Conservation (phyloP, 148 eudicot species). For the Rheum nobile region DNA sequence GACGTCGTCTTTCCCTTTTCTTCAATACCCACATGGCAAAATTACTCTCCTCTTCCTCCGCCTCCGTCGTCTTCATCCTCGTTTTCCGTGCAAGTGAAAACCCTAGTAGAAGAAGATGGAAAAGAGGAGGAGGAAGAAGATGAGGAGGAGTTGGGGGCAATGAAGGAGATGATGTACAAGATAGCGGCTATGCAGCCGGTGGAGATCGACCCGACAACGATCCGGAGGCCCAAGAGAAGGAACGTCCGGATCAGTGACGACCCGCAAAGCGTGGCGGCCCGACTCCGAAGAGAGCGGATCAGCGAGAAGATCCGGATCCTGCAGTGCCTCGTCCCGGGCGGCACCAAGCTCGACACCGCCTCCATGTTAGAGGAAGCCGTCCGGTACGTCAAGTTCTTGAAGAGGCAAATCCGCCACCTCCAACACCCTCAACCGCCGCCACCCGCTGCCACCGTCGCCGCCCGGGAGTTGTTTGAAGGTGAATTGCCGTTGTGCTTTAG, state of each 20-base stretch:
- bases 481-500: slow-evolving; percentile 3
- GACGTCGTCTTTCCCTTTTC: not conserved
- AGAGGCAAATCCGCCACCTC: slow-evolving; percentile 56
- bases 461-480: not conserved
- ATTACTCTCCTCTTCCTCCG: not conserved
- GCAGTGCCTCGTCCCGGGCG: slow-evolving; percentile 86
- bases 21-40: slow-evolving; percentile 1
- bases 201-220: slow-evolving; percentile 75
- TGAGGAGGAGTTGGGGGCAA: slow-evolving; percentile 70
- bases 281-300: slow-evolving; percentile 69
- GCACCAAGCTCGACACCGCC: slow-evolving; percentile 89
- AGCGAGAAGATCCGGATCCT: slow-evolving; percentile 77
- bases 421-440: slow-evolving; percentile 13
- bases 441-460: not conserved
- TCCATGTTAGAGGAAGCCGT: slow-evolving; percentile 90
- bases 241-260: slow-evolving; percentile 76
- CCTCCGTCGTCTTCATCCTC: not conserved
- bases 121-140: slow-evolving; percentile 25
- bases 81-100: not conserved
- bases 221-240: slow-evolving; percentile 61
- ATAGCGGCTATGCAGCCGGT: slow-evolving; percentile 96
- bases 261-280: slow-evolving; percentile 88
- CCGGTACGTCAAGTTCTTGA: slow-evolving; percentile 82
- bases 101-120: not conserved
- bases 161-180: slow-evolving; percentile 95